A percentile compares a stretch with the other conserved stretches of the same genome.
These are phyloP conservation scores for Nepenthes mirabilis DNA, from an alignment of 148 eudicot species.

Conservation along the genomic window DNA sequence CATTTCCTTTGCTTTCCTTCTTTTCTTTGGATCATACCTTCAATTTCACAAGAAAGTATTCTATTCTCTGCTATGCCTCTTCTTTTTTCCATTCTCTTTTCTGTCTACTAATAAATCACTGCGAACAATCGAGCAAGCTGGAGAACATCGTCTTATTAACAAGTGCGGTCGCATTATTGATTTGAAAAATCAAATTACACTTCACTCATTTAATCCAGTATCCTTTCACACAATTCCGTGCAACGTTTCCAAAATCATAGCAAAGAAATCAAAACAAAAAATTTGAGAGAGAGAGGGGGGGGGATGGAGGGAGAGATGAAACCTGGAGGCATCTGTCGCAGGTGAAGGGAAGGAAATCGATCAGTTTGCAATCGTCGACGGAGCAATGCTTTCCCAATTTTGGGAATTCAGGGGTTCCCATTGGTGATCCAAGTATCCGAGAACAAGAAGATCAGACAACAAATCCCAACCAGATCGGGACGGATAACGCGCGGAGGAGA, in stretches of 20 bases:
- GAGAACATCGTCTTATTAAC: too few relatives aligned
- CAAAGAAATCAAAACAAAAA: background rate
- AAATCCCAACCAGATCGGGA: background rate
- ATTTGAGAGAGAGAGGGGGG: background rate
- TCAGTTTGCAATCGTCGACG: slow-evolving; percentile 60
- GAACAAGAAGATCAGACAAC: background rate
- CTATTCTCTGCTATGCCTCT: too few relatives aligned
- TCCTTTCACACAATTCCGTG: too few relatives aligned
- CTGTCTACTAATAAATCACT: too few relatives aligned
- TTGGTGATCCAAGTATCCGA: slow-evolving; percentile 6
- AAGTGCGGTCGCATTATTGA: too few relatives aligned
- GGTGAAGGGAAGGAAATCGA: slow-evolving; percentile 91
- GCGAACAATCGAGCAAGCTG: too few relatives aligned
- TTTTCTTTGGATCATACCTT: too few relatives aligned
- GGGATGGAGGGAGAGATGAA: background rate
- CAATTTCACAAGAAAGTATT: too few relatives aligned
- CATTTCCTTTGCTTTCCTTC: too few relatives aligned
- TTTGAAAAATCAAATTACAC: too few relatives aligned
- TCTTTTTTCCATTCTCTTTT: too few relatives aligned
- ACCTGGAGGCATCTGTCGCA: slow-evolving; percentile 83
- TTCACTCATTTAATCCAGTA: too few relatives aligned
- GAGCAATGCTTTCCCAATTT: slow-evolving; percentile 75
- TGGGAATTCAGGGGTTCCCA: slow-evolving; percentile 94
- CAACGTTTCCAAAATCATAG: background rate
- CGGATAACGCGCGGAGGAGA: background rate